A percentile compares a stretch with the other conserved stretches of the same genome.
These are phyloP conservation scores for Entomortierella beljakovae DNA, from an alignment of 192 early-diverging fungal species.

Conservation along the genomic window DNA sequence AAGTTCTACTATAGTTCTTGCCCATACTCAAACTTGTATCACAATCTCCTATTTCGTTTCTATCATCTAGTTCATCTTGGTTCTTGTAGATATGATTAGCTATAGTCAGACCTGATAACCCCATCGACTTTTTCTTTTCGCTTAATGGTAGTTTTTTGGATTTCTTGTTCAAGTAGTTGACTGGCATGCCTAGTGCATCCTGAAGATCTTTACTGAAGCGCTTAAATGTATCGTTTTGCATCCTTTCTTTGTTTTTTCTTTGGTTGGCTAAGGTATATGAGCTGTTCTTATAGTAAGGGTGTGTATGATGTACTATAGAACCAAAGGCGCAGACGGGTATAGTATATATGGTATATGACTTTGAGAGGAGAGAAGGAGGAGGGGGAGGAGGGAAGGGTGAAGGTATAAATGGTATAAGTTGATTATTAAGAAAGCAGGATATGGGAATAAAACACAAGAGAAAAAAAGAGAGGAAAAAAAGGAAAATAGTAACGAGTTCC, in stretches of 20 bases:
- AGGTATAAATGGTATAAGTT: too few species aligned
- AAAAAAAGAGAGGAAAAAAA: too few species aligned
- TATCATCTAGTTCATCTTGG: background rate
- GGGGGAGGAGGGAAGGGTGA: background rate
- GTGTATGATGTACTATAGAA: background rate
- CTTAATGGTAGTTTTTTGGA: conserved; percentile 6
- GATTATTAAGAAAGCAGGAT: too few species aligned
- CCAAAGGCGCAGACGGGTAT: too few species aligned
- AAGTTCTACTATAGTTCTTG: background rate
- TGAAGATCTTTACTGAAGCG: conserved; percentile 32
- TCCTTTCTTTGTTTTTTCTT: background rate
- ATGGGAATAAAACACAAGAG: too few species aligned
- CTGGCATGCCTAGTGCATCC: conserved; percentile 39
- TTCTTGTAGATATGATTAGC: background rate
- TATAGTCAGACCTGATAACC: conserved; percentile 7
- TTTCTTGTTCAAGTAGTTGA: conserved; percentile 48
- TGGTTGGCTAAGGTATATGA: conserved; percentile 2
- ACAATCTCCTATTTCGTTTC: background rate
- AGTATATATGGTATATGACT: too few species aligned
- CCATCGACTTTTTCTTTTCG: conserved; percentile 9
- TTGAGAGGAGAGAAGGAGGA: too few species aligned
- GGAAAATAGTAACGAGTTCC: too few species aligned
- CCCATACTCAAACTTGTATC: background rate
- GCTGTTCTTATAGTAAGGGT: background rate
- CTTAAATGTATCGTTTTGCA: conserved; percentile 48